A percentile compares a stretch with the other conserved stretches of the same genome.
Conservation (phyloP, 1,284 basidiomycete genomes). For the Boletellus dicymbophilus region DNA sequence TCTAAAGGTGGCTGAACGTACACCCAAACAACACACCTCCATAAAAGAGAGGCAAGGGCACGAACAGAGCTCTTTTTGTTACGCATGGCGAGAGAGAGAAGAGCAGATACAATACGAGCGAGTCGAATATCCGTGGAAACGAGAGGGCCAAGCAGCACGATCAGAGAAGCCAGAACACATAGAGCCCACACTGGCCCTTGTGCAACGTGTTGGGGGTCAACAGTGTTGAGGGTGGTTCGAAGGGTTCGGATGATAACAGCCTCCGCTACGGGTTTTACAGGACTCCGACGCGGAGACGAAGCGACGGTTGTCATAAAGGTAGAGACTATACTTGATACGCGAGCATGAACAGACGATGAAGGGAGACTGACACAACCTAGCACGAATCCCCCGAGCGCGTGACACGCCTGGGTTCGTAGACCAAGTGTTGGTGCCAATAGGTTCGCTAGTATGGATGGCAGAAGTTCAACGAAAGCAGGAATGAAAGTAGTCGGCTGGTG, state of each 20-base stretch:
- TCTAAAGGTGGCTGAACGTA: conserved; percentile 56
- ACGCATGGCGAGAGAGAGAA: conserved; percentile 55
- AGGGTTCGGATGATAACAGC: conserved; percentile 62
- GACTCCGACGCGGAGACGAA: conserved; percentile 35
- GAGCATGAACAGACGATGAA: conserved; percentile 46
- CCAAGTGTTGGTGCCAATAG: conserved; percentile 61
- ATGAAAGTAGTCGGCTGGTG: conserved; percentile 65
- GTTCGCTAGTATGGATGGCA: conserved; percentile 62
- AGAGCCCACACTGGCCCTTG: conserved; percentile 77
- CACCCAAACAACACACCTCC: conserved; percentile 65
- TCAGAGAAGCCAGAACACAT: conserved; percentile 59
- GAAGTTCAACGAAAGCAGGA: conserved; percentile 57
- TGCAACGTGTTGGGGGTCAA: conserved; percentile 57
- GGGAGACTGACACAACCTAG: conserved; percentile 51
- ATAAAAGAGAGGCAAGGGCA: conserved; percentile 56
- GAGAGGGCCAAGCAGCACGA: conserved; percentile 60
- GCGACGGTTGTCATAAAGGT: conserved; percentile 45
- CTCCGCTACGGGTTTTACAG: conserved; percentile 37
- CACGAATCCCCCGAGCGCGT: conserved; percentile 70
- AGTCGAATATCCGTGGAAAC: conserved; percentile 48
- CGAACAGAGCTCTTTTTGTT: conserved; percentile 64
- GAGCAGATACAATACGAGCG: conserved; percentile 47
- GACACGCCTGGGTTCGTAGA: conserved; percentile 68
- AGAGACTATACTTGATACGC: conserved; percentile 49
- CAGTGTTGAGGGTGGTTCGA: conserved; percentile 55